Base-by-base conservation (phyloP, 2,329 filamentous ascomycete species). In the Fusarium abutilonis region DNA sequence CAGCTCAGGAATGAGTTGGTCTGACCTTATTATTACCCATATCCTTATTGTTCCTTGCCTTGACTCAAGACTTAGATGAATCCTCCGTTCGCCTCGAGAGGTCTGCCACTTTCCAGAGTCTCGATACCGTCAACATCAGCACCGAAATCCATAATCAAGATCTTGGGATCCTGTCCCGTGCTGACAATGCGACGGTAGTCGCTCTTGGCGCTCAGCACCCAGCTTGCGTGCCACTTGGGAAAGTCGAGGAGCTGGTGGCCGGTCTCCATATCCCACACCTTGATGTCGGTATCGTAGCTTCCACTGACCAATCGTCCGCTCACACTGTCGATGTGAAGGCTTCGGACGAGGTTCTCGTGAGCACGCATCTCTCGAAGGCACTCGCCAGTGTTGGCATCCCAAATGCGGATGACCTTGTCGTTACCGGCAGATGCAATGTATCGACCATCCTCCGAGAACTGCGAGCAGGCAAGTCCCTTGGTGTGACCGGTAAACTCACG, bases 141-240 rank as follows among this genome's bases (percentile, higher is more conserved):
- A 28, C 87, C 95, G 79, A 98, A 99, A 78, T 99, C 95, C 83
- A 98, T 89, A 58, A 99, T 90, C 56, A 98, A 79, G 47, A 96
- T 93, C 73, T 96, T 89, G 31, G 93, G 91, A 71, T 97, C 93
- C 76, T 99, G 95, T 45, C 93, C 95, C 1, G 94, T 96, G 69
- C 92, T 95, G 61, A 99, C 91, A 63, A 99, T 95, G 60, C 95
- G 87, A 56, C 94, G 85, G 76, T 98, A 98, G 74, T 99, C 94
- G 63, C 91, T 93, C 82, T 97, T 97, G 47, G 95, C 95, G 64
- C 92, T 93, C 56, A 99, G 80, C 72, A 99, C 96, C 95, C 95
- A 99, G 77, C 92, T 96, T 10, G 90, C 89, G 56, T 97, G 96
- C 93, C 93, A 98, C 67, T 91, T 88, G n/a, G 93, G 91, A 70